Base-by-base conservation (phyloP, 1,139 yeast species). In the Magnusiomyces paraingens region DNA sequence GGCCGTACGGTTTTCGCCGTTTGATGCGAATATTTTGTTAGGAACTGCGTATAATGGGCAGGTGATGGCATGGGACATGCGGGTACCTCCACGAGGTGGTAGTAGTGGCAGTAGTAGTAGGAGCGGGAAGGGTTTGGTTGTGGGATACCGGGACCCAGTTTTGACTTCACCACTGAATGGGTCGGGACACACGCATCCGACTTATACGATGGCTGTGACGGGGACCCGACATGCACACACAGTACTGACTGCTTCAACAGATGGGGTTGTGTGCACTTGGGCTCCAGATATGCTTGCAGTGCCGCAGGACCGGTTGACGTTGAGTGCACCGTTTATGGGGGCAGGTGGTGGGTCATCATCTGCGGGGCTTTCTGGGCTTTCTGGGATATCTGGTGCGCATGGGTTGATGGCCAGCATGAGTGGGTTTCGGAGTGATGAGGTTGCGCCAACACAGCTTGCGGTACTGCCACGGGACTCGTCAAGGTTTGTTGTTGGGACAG, bases 31-130 rank as follows among this genome's bases (percentile, higher is more conserved):
- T 47, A 56, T 72, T 1, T 61, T 78, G 26, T 70, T 71, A 52
- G 82, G 78, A 1, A 71, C 78, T 1, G 76, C 78, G 8, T 74
- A 72, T 56, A 76, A 75, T 61, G 82, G 82, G 14, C 80, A 76
- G 57, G 58, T 78, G 2, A 57, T 74, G 42, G 64, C 72, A 1
- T 78, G 80, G 81, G 79, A 78, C 49, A 61, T 74, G 49, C 65
- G 74, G 20, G 55, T 66, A 1, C 59, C 61, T 52, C 52, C 64
- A 38, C 36, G 41, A 15, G 32, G 29, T 2, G 32, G 29, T 2
- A 26, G 40, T 17, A 40, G 42, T 10, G 42, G 47, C 29, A 43
- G 11, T 32, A 32, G 11, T 12, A 8, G 15, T 4, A 21, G 17
- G 15, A 18, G 8, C 2, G 44, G 12, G 53, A 36, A 36, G 17